These are phyloP conservation scores for Neurospora tetraspora DNA, from an alignment of 495 filamentous ascomycete genomes.

Conservation along the genomic window DNA sequence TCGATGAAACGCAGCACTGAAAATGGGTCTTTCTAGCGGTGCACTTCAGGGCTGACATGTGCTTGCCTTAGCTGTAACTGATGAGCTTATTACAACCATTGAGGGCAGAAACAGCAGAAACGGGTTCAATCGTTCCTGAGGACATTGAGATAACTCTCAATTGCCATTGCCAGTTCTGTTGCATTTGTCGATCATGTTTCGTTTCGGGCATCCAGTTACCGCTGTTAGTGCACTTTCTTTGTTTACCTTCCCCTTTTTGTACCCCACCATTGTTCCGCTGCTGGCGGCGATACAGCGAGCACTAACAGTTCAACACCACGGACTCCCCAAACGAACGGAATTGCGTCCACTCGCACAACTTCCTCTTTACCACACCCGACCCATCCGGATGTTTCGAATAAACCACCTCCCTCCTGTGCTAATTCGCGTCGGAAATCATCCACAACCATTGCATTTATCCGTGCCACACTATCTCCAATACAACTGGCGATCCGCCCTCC, in stretches of 20 bases:
- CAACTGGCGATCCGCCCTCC: not conserved
- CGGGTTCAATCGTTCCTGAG: not conserved
- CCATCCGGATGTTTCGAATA: not conserved
- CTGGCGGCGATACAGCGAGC: not conserved
- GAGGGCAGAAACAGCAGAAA: not conserved
- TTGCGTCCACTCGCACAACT: not conserved
- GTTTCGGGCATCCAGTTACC: not conserved
- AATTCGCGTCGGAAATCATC: not conserved
- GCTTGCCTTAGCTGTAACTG: not conserved
- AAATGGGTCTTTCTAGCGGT: not conserved
- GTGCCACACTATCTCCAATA: not conserved
- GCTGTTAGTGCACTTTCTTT: not conserved
- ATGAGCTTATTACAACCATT: not conserved
- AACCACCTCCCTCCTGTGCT: not conserved
- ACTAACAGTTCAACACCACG: not conserved
- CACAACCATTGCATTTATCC: not conserved
- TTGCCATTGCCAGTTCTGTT: not conserved
- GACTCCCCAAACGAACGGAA: not conserved
- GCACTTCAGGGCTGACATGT: not conserved
- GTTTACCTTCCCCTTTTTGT: not conserved
- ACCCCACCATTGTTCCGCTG: not conserved
- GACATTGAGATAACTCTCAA: not conserved
- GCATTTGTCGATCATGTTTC: not conserved
- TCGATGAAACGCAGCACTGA: not conserved
- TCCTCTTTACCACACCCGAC: too few relatives aligned